These are phyloP conservation scores for Euphorbia celastroides DNA, from an alignment of 441 rosid genomes.

Conservation along the genomic window DNA sequence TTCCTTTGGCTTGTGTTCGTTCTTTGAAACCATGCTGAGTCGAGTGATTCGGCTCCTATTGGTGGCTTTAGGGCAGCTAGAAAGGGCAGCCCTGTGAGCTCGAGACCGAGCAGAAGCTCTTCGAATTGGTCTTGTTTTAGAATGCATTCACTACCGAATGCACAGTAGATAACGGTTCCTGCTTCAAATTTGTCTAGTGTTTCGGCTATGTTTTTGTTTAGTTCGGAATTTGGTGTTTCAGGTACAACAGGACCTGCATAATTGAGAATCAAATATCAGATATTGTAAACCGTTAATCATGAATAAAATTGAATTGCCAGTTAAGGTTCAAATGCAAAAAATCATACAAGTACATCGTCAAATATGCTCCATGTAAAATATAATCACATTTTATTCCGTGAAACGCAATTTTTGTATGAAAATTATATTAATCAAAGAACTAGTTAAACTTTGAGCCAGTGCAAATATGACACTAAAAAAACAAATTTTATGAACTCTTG, in stretches of 20 bases:
- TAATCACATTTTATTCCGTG: too few species aligned
- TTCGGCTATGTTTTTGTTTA: constrained; percentile 23
- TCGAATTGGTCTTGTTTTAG: constrained; percentile 26
- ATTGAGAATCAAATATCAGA: too few species aligned
- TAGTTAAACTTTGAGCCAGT: too few species aligned
- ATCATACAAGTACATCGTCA: too few species aligned
- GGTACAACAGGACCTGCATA: constrained; percentile 31
- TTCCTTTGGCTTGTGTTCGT: constrained; percentile 27
- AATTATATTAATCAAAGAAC: too few species aligned
- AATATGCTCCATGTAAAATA: too few species aligned
- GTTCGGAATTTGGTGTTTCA: background rate
- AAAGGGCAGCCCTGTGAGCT: constrained; percentile 30
- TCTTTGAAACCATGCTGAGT: constrained; percentile 31
- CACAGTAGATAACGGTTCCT: constrained; percentile 24
- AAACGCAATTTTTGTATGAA: too few species aligned
- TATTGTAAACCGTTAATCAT: too few species aligned
- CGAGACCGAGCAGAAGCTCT: constrained; percentile 35
- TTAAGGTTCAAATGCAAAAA: too few species aligned
- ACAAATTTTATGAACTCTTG: too few species aligned
- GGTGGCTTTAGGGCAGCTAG: constrained; percentile 37
- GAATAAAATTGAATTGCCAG: too few species aligned
- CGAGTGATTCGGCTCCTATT: constrained; percentile 21
- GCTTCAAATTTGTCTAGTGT: constrained; percentile 18
- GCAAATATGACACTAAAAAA: too few species aligned
- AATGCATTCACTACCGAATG: constrained; percentile 34